Conservation (phyloP, 495 filamentous ascomycete species). For the Penicillium nucicola region DNA sequence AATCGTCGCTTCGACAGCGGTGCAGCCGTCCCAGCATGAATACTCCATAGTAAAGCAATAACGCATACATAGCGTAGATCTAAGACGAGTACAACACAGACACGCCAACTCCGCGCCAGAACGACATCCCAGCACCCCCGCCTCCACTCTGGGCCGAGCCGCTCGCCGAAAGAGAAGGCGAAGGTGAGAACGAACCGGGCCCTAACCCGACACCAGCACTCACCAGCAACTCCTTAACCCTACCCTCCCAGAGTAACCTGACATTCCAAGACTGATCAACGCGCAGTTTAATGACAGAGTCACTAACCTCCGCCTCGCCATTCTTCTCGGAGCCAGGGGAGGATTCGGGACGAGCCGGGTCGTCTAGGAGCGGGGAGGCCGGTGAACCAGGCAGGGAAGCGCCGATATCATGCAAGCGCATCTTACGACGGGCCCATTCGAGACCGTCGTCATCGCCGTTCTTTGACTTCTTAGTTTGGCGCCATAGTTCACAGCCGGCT, state of each 20-base stretch:
- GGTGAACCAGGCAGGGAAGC: constrained; percentile 19
- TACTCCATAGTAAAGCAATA: background rate
- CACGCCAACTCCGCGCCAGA: constrained; percentile 66
- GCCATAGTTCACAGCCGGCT: constrained; percentile 88
- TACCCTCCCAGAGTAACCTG: constrained; percentile 88
- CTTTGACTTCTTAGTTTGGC: constrained; percentile 42
- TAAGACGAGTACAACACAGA: constrained; percentile 92
- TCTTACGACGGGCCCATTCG: constrained; percentile 45
- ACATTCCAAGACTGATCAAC: constrained; percentile 82
- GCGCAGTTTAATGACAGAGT: constrained; percentile 86
- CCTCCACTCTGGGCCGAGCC: constrained; percentile 57
- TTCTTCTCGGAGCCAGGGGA: constrained; percentile 11
- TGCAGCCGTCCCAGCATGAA: background rate
- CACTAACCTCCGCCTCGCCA: constrained; percentile 59
- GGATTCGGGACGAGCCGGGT: constrained; percentile 23
- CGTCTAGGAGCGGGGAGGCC: constrained; percentile 17
- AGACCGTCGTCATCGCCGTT: constrained; percentile 35
- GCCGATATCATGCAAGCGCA: constrained; percentile 31
- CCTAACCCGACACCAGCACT: constrained; percentile 78
- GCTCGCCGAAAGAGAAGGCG: constrained; percentile 25
- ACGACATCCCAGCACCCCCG: constrained; percentile 61
- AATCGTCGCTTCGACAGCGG: background rate
- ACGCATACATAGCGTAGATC: constrained; percentile 20
- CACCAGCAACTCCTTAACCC: constrained; percentile 88
- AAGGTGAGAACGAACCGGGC: constrained; percentile 42